These are phyloP conservation scores for Aureobasidium mangrovei DNA, from an alignment of 2,329 filamentous ascomycete species.

Conservation along the genomic window DNA sequence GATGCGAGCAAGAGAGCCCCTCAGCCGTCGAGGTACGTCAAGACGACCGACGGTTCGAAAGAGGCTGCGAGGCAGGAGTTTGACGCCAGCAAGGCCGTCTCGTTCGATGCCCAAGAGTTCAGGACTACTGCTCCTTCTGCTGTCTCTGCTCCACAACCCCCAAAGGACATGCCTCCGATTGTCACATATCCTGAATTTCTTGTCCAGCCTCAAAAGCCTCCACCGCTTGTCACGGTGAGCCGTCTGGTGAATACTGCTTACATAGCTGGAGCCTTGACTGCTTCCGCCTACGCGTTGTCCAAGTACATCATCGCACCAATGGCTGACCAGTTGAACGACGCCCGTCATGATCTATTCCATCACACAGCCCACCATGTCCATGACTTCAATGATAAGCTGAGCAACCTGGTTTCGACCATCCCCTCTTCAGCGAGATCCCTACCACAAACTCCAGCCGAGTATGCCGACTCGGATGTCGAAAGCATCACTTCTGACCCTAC, in stretches of 20 bases:
- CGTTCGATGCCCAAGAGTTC: slow-evolving; percentile 64
- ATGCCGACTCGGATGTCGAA: slow-evolving; percentile 39
- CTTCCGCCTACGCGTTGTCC: slow-evolving; percentile 59
- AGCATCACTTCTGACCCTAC: slow-evolving; percentile 54
- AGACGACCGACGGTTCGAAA: neutral
- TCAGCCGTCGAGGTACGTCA: neutral
- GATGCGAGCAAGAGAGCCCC: neutral
- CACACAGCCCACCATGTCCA: slow-evolving; percentile 45
- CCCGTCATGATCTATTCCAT: slow-evolving; percentile 49
- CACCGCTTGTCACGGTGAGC: slow-evolving; percentile 50
- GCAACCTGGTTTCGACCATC: slow-evolving; percentile 53
- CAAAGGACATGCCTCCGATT: slow-evolving; percentile 47
- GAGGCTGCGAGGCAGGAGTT: neutral
- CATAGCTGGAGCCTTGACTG: slow-evolving; percentile 45
- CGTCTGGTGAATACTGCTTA: slow-evolving; percentile 50
- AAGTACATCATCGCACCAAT: slow-evolving; percentile 59
- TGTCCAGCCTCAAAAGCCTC: slow-evolving; percentile 48
- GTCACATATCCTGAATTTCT: slow-evolving; percentile 61
- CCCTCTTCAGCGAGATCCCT: slow-evolving; percentile 33
- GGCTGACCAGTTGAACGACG: slow-evolving; percentile 43
- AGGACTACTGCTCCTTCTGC: slow-evolving; percentile 46
- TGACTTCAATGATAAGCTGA: slow-evolving; percentile 48
- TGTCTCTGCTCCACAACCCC: slow-evolving; percentile 5
- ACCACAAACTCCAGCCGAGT: slow-evolving; percentile 23
- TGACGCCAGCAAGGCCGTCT: slow-evolving; percentile 25